Evolutionary conservation across 2,329 filamentous ascomycete species (phyloP).

Genomic region (Exophiala xenobiotica): DNA sequence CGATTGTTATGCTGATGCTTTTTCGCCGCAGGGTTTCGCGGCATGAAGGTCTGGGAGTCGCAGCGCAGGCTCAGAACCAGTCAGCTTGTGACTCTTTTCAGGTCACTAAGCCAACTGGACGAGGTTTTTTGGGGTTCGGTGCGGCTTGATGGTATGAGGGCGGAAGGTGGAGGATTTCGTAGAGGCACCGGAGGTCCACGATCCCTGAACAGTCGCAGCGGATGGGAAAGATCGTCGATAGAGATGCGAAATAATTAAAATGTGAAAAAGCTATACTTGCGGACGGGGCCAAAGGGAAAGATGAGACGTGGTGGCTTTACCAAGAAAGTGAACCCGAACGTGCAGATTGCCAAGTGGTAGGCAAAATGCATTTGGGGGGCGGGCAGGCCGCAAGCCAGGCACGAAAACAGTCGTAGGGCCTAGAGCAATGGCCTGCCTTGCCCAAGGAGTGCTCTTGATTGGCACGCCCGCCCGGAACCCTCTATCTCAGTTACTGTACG

Average conservation of each 20-base stretch:
- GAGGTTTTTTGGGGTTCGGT: conserved; percentile 7
- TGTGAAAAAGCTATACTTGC: conserved; percentile 7
- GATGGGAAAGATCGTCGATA: not conserved
- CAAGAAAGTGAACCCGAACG: not conserved
- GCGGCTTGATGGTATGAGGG: conserved; percentile 5
- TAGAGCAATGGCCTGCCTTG: too few species aligned
- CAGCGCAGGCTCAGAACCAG: conserved; percentile 26
- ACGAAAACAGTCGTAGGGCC: not conserved
- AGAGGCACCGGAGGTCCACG: conserved; percentile 6
- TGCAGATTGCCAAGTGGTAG: not conserved
- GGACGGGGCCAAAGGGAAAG: not conserved
- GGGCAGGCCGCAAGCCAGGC: not conserved
- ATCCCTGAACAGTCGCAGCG: not conserved
- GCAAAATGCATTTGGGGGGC: not conserved
- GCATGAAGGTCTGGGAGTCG: conserved; percentile 42
- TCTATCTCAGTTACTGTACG: too few species aligned
- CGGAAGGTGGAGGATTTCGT: conserved; percentile 3
- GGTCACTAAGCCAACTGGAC: conserved; percentile 33
- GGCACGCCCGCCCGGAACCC: too few species aligned
- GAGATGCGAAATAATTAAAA: conserved; percentile 10
- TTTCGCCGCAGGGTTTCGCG: conserved; percentile 50
- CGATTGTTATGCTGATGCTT: conserved; percentile 68
- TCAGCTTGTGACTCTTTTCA: conserved; percentile 31
- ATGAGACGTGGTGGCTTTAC: conserved; percentile 1
- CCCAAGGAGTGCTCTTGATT: too few species aligned